A percentile compares a stretch with the other conserved stretches of the same genome.
phyloP scores from a whole-genome alignment of 345 rosid genomes.

The Moricandia moricandioides region DNA sequence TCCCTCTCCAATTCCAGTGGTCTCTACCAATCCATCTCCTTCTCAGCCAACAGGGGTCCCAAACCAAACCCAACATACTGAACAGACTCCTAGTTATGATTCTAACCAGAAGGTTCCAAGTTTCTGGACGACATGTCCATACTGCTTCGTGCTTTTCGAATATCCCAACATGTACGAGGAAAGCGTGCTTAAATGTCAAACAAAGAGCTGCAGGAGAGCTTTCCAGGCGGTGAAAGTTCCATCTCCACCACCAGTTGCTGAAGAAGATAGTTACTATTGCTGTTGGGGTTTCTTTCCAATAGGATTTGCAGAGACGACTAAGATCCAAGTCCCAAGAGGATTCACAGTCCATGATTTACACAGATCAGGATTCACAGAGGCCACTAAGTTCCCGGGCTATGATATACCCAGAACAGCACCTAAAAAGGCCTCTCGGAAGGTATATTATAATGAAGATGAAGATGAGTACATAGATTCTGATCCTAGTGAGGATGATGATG shows the following conservation, averaged over 20 bases:
- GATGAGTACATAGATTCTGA: constrained; percentile 54
- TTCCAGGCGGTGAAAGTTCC: constrained; percentile 72
- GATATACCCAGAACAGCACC: constrained; percentile 25
- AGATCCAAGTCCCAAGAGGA: not conserved
- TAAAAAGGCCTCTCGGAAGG: constrained; percentile 40
- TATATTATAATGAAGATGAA: constrained; percentile 45
- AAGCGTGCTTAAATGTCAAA: constrained; percentile 67
- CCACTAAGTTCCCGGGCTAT: constrained; percentile 6
- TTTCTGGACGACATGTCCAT: constrained; percentile 95
- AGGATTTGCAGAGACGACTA: constrained; percentile 48
- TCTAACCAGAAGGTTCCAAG: constrained; percentile 39
- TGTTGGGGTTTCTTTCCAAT: constrained; percentile 84
- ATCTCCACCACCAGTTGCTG: constrained; percentile 55
- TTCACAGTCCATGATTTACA: not conserved
- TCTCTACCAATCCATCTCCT: constrained; percentile 4
- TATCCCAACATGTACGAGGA: constrained; percentile 71
- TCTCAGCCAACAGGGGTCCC: constrained; percentile 11
- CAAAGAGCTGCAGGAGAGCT: constrained; percentile 61
- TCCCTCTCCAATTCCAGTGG: not conserved
- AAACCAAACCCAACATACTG: constrained; percentile 22
- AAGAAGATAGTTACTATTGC: constrained; percentile 57
- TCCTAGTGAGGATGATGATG: constrained; percentile 43
- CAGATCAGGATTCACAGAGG: constrained; percentile 40
- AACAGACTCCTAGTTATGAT: constrained; percentile 16
- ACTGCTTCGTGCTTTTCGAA: constrained; percentile 72